These are phyloP conservation scores for Alternaria dauci DNA, from an alignment of 2,329 filamentous ascomycete genomes.

Conservation along the genomic window DNA sequence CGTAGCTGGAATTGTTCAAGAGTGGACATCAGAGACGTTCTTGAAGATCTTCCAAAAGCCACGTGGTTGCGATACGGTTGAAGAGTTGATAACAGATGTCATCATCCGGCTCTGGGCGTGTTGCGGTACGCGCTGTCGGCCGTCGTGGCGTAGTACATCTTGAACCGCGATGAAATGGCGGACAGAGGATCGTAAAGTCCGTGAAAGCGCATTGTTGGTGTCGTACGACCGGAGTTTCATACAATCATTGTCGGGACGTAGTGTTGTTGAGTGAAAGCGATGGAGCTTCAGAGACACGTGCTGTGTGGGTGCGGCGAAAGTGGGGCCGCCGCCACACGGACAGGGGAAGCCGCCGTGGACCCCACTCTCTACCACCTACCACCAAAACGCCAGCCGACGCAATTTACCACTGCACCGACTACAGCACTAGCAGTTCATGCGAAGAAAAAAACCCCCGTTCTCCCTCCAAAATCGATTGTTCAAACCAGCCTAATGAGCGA, in stretches of 20 bases:
- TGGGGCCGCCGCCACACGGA: background rate
- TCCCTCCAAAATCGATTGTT: background rate
- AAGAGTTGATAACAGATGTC: no score
- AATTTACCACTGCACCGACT: background rate
- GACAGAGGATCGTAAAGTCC: no score
- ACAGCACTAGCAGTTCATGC: background rate
- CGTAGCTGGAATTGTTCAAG: no score
- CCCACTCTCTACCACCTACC: background rate
- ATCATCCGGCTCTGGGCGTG: no score
- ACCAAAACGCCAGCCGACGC: background rate
- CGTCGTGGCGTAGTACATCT: no score
- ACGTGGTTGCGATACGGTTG: no score
- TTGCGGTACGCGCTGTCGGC: no score
- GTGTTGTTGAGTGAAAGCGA: background rate
- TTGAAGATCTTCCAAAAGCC: rapidly evolving
- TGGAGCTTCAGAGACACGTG: background rate
- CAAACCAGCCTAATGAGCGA: background rate
- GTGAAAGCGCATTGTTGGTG: no score
- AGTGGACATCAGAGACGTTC: no score
- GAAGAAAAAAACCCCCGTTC: background rate
- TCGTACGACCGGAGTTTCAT: no score
- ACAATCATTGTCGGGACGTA: background rate
- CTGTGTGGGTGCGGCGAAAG: background rate
- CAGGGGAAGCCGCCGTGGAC: background rate
- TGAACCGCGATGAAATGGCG: no score